Conservation (phyloP, 495 filamentous ascomycete genomes). For the Gamarada debralockiae region DNA sequence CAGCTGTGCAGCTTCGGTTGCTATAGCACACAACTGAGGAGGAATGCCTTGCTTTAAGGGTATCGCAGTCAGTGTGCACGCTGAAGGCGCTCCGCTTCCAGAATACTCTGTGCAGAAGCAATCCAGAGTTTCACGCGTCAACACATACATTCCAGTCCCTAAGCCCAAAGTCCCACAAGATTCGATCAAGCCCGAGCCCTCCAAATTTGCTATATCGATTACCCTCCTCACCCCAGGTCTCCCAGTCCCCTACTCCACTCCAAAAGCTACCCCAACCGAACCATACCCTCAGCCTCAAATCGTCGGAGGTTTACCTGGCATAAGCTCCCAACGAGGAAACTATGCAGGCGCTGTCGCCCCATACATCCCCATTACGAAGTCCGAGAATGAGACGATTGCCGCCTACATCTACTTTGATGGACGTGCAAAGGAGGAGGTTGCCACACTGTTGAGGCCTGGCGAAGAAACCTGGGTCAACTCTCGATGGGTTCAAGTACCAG, state of each 20-base stretch:
- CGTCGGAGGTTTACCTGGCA: constrained; percentile 47
- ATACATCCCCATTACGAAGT: constrained; percentile 84
- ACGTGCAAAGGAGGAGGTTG: constrained; percentile 91
- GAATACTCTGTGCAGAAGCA: constrained; percentile 96
- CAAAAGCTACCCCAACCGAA: constrained; percentile 66
- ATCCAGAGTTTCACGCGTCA: constrained; percentile 84
- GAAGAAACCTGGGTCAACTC: constrained; percentile 99
- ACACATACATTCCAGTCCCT: constrained; percentile 93
- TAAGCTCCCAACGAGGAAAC: constrained; percentile 7
- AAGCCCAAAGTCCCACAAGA: constrained; percentile 72
- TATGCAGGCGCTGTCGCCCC: constrained; percentile 62
- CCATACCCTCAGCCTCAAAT: constrained; percentile 74
- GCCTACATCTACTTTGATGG: constrained; percentile 99
- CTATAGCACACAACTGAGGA: constrained; percentile 6
- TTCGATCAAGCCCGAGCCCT: constrained; percentile 75
- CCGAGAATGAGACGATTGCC: constrained; percentile 91
- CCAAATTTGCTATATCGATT: constrained; percentile 94
- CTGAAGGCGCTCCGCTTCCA: constrained; percentile 78
- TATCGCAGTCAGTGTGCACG: constrained; percentile 94
- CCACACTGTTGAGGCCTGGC: constrained; percentile 84
- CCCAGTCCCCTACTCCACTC: constrained; percentile 83
- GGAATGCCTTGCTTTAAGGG: constrained; percentile 98
- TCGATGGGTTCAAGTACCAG: constrained; percentile 91
- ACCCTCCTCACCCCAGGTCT: constrained; percentile 87
- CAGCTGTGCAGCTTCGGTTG: constrained; percentile 20